Base-by-base conservation (phyloP, 2,329 filamentous ascomycete species). In the Sordariomycetes sp. region DNA sequence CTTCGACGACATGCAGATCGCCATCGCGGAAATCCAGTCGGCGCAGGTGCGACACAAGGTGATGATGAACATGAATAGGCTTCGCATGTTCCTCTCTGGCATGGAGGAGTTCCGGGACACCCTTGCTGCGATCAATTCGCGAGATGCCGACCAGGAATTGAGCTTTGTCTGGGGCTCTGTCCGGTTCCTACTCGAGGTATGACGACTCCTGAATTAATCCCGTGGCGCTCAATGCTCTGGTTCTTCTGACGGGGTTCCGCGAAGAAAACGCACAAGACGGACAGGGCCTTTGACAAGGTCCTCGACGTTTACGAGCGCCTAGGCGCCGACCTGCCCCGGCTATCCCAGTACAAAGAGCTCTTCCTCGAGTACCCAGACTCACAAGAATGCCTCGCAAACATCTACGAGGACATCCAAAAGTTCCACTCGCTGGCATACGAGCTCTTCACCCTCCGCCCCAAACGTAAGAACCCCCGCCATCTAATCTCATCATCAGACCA, bases 1-100 rank as follows among this genome's bases (percentile, higher is more conserved):
- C 3, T 43, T 43, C 37, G 18, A 43, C 34, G 58, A 65, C 57
- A 59, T 70, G 25, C 61, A 65, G 48, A 2, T 16, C 7, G 60
- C 65, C 7, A 64, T 69, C n/a, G 12, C 60, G 7, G 37, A 40
- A 3, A 65, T 68, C 34, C 68, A 70, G 59, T 52, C 32, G 2
- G 61, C 63, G 3, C 68, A 66, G 54, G 65, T 68, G 16, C 58
- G 60, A n/a, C 54, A 59, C 18, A 67, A 59, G 53, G 61, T 62
- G 11, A 60, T 69, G 61, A 65, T 67, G 56, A 67, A 69, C 59
- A 62, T 69, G 22, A 57, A 61, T 10, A 60, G 68, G 22, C 60
- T 69, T 8, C 48, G 64, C n/a, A 57, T 54, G 22, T 68, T 67
- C 50, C 60, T 43, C 12, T 16, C 37, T n/a, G 37, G 37, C 5